Percentiles rank a stretch among this genome's conserved stretches.
phyloP scores from a whole-genome alignment of 192 early-diverging fungal genomes.

The Gonapodya prolifera region DNA sequence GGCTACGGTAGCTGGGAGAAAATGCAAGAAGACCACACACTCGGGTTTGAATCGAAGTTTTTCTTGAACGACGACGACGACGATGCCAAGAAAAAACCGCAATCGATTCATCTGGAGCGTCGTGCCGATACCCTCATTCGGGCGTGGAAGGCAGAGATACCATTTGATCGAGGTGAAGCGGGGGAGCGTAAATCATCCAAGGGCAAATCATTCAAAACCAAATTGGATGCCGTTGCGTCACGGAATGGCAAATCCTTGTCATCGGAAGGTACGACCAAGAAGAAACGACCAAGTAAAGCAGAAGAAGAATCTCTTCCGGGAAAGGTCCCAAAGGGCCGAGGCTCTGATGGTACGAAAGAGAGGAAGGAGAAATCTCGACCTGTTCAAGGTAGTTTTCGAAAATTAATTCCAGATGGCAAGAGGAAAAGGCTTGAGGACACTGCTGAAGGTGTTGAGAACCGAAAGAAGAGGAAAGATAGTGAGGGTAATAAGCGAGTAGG shows the following conservation, averaged over 20 bases:
- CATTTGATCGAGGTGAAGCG: neutral
- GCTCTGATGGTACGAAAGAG: neutral
- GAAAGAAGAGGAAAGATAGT: neutral
- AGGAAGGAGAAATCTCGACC: neutral
- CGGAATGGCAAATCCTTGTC: too few species aligned
- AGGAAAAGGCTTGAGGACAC: neutral
- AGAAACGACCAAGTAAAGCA: too few species aligned
- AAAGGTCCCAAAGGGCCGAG: neutral
- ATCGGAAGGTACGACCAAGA: too few species aligned
- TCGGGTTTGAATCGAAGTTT: constrained; percentile 80
- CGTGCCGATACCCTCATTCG: constrained; percentile 49
- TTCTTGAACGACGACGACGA: constrained; percentile 35
- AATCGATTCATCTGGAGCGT: constrained; percentile 71
- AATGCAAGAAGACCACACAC: constrained; percentile 63
- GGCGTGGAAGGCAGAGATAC: neutral
- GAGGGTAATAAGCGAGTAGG: neutral
- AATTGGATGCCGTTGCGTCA: too few species aligned
- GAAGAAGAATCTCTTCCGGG: neutral
- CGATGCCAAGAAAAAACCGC: constrained; percentile 52
- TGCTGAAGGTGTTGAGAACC: neutral
- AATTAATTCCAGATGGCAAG: neutral
- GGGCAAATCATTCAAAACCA: too few species aligned
- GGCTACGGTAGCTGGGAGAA: constrained; percentile 86
- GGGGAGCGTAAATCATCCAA: neutral
- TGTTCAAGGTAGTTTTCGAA: neutral